A percentile compares a stretch with the other conserved stretches of the same genome.
Evolutionary conservation across 495 filamentous ascomycete species (phyloP).

Genomic region (Ramalina peruviana): DNA sequence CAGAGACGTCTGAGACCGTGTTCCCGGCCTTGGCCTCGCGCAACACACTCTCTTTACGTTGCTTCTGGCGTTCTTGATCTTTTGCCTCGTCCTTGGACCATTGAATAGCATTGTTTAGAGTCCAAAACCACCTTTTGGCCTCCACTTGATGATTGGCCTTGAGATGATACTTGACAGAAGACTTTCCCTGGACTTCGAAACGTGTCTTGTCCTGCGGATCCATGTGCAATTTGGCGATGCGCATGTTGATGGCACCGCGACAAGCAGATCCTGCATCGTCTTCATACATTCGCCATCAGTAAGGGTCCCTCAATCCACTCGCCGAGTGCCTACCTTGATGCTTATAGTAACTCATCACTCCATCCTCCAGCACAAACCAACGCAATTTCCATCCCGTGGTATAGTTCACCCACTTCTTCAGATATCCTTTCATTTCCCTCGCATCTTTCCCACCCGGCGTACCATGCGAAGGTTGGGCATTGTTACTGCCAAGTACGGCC

Average conservation of each 20-base stretch:
- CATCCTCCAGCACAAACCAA: constrained; percentile 97
- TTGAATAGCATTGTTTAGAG: constrained; percentile 95
- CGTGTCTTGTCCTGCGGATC: constrained; percentile 91
- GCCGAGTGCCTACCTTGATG: constrained; percentile 58
- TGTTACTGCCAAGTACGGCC: constrained; percentile 71
- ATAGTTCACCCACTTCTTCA: constrained; percentile 99
- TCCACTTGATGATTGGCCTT: constrained; percentile 94
- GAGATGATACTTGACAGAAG: constrained; percentile 95
- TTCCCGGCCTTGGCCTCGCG: constrained; percentile 53
- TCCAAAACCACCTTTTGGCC: constrained; percentile 94
- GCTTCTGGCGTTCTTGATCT: constrained; percentile 64
- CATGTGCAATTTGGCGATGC: constrained; percentile 87
- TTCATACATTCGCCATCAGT: constrained; percentile 11
- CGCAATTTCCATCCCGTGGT: constrained; percentile 88
- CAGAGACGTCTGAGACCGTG: constrained; percentile 12
- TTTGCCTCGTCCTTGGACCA: constrained; percentile 95
- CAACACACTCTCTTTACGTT: constrained; percentile 59
- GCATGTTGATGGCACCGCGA: constrained; percentile 96
- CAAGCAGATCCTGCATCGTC: constrained; percentile 88
- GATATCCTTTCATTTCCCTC: constrained; percentile 92
- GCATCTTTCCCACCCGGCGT: constrained; percentile 65
- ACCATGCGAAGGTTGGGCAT: constrained; percentile 48
- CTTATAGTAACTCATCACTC: constrained; percentile 97
- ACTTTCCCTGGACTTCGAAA: constrained; percentile 95
- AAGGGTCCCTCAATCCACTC: background rate